A percentile compares a stretch with the other conserved stretches of the same genome.
Conservation (phyloP, 257 asterid species). For the Penstemon davidsonii region DNA sequence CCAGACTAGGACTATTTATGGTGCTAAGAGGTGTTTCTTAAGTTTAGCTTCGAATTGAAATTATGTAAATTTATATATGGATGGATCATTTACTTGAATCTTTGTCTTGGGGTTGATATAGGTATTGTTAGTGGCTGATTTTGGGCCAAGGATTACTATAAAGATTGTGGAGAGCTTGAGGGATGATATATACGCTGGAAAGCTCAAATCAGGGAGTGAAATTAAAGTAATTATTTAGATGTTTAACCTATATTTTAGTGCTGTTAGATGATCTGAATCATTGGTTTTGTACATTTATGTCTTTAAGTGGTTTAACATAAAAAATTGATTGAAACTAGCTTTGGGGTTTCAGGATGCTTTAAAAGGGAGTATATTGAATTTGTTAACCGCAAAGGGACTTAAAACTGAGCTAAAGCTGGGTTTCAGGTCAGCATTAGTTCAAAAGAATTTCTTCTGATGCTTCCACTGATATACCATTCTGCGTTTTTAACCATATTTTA, state of each 20-base stretch:
- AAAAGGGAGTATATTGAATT: constrained; percentile 69
- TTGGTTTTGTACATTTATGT: neutral
- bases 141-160: constrained; percentile 87
- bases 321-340: constrained; percentile 23
- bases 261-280: neutral
- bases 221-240: constrained; percentile 59
- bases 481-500: constrained; percentile 30
- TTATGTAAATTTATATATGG: neutral
- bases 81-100: neutral
- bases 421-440: constrained; percentile 59
- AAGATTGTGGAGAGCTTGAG: constrained; percentile 90
- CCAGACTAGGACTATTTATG: neutral
- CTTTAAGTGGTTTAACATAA: neutral
- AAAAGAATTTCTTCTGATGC: constrained; percentile 14
- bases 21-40: neutral
- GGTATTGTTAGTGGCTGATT: constrained; percentile 89
- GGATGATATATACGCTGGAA: constrained; percentile 89
- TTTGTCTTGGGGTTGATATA: constrained; percentile 18
- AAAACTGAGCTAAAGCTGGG: constrained; percentile 88
- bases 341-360: constrained; percentile 63
- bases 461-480: neutral
- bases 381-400: constrained; percentile 74
- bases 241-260: constrained; percentile 4
- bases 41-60: neutral
- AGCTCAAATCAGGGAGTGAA: constrained; percentile 87